These are phyloP conservation scores for Mimosa bimucronata DNA, from an alignment of 306 rosid species.

Conservation along the genomic window DNA sequence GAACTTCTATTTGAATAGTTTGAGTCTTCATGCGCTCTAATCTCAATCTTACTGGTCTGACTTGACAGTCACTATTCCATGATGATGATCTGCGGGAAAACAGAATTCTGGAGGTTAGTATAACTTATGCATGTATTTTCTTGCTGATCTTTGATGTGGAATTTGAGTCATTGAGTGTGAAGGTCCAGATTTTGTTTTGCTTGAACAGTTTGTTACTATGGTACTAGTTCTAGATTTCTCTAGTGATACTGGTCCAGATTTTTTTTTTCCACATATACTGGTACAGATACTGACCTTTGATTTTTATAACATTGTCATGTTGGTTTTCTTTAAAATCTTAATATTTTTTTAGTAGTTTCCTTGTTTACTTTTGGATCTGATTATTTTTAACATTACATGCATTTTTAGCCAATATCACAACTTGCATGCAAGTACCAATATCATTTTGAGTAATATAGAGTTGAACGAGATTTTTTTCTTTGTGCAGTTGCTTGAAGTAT, in stretches of 20 bases:
- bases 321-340: neutral
- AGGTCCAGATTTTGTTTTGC: neutral
- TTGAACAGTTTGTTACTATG: neutral
- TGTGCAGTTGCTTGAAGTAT: neutral
- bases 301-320: neutral
- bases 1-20: constrained; percentile 26
- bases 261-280: neutral
- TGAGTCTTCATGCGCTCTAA: constrained; percentile 40
- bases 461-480: neutral
- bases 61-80: constrained; percentile 75
- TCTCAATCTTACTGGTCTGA: constrained; percentile 43
- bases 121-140: constrained; percentile 28
- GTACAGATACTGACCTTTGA: neutral
- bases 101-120: constrained; percentile 84
- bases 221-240: neutral
- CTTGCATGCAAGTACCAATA: neutral
- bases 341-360: neutral
- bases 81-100: constrained; percentile 85
- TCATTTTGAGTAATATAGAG: neutral
- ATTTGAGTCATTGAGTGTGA: constrained; percentile 14
- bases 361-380: neutral
- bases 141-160: constrained; percentile 1
- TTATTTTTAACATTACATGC: neutral
- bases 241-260: neutral
- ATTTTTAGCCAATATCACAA: neutral